These are phyloP conservation scores for Coemansia sp. DNA, from an alignment of 192 early-diverging fungal genomes.

Conservation along the genomic window DNA sequence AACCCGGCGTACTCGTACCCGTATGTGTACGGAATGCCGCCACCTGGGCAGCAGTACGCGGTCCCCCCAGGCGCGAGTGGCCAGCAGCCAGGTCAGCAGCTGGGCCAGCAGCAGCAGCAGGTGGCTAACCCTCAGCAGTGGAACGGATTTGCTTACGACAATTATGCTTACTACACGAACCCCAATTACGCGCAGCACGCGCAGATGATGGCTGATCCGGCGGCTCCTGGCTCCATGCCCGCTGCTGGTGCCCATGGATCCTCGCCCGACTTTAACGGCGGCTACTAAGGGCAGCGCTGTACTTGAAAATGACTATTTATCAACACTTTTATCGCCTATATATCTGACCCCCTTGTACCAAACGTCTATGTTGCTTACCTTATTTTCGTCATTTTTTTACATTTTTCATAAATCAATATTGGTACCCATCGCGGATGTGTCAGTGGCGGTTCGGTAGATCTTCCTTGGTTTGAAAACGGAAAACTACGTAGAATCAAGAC, in stretches of 20 bases:
- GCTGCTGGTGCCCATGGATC: slow-evolving; percentile 3
- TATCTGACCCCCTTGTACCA: neutral
- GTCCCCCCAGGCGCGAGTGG: slow-evolving; percentile 16
- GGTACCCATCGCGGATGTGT: neutral
- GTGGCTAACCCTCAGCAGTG: slow-evolving; percentile 37
- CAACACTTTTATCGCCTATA: neutral
- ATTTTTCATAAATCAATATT: neutral
- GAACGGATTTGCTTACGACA: slow-evolving; percentile 46
- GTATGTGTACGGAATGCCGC: slow-evolving; percentile 51
- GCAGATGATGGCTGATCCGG: slow-evolving; percentile 38
- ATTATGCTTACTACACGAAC: slow-evolving; percentile 48
- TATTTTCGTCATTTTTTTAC: neutral
- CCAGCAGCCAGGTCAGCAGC: slow-evolving; percentile 20
- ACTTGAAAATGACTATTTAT: neutral
- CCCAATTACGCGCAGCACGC: slow-evolving; percentile 44
- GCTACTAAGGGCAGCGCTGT: slow-evolving; percentile 11
- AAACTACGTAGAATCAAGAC: too few relatives aligned
- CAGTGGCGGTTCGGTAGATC: too few relatives aligned
- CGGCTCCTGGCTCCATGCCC: slow-evolving; percentile 14
- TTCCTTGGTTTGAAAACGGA: too few relatives aligned
- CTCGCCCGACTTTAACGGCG: slow-evolving; percentile 18
- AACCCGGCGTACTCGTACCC: slow-evolving; percentile 55
- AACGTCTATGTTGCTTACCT: neutral
- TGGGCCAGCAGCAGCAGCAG: slow-evolving; percentile 16
- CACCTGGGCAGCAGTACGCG: slow-evolving; percentile 41